Evolutionary conservation across 1,284 basidiomycete species (phyloP).

Genomic region (Rugosomyces carneus): DNA sequence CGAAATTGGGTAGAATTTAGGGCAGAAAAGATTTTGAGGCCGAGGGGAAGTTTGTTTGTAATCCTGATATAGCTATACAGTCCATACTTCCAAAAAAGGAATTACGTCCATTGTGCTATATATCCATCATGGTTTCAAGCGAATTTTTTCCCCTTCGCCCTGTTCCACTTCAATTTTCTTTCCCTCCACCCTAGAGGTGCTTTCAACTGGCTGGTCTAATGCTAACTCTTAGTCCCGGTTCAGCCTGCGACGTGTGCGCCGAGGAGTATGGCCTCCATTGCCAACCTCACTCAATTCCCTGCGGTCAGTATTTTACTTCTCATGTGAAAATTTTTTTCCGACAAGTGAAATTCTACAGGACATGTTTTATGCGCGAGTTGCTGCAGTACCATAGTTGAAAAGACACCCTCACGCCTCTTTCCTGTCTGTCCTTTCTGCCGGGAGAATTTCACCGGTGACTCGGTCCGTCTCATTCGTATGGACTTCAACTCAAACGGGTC

Average conservation of each 20-base stretch:
- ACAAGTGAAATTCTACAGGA: conserved; percentile 34
- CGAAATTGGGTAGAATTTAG: too few relatives aligned
- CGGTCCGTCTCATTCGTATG: conserved; percentile 68
- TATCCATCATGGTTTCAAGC: conserved; percentile 30
- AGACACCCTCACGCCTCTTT: conserved; percentile 56
- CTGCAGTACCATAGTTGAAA: conserved; percentile 73
- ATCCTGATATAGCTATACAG: conserved; percentile 18
- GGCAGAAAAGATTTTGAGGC: conserved; percentile 19
- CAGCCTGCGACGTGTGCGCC: conserved; percentile 79
- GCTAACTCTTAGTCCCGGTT: conserved; percentile 73
- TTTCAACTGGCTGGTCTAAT: conserved; percentile 44
- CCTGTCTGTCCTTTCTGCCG: conserved; percentile 79
- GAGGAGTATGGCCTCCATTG: conserved; percentile 71
- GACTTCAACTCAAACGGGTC: conserved; percentile 63
- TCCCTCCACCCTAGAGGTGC: conserved; percentile 30
- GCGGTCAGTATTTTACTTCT: conserved; percentile 44
- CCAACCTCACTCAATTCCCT: conserved; percentile 71
- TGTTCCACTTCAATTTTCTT: conserved; percentile 26
- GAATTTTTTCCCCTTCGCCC: conserved; percentile 39
- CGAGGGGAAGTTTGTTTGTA: conserved; percentile 21
- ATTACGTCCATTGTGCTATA: conserved; percentile 29
- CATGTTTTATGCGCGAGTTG: conserved; percentile 71
- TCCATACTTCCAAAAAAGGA: conserved; percentile 23
- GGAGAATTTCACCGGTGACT: conserved; percentile 57
- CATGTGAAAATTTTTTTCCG: conserved; percentile 7